Evolutionary conservation across 148 eudicot species (phyloP).

Genomic region (Amaranthus palmeri): DNA sequence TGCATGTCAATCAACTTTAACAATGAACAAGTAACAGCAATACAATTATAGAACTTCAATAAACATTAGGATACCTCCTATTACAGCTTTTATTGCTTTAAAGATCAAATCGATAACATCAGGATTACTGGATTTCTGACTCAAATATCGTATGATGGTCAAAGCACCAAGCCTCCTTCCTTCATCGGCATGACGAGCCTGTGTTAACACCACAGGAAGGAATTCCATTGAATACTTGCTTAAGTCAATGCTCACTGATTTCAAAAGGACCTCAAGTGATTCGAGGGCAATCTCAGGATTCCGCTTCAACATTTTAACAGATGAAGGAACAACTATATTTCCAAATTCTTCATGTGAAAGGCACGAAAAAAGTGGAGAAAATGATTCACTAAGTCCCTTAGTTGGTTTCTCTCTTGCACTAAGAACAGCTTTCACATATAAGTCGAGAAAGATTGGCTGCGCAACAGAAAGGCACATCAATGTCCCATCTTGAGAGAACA

Average conservation of each 20-base stretch:
- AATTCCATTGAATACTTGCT: constrained; percentile 79
- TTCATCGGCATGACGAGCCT: constrained; percentile 94
- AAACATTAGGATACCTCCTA: constrained; percentile 55
- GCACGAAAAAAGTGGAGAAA: constrained; percentile 55
- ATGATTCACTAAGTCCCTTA: constrained; percentile 73
- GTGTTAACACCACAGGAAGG: constrained; percentile 66
- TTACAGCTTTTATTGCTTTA: constrained; percentile 59
- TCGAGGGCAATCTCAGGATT: constrained; percentile 92
- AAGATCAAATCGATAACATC: constrained; percentile 77
- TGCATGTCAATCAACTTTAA: not conserved
- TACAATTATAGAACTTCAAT: not conserved
- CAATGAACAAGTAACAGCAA: constrained; percentile 12
- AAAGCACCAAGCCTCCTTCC: constrained; percentile 71
- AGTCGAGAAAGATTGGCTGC: constrained; percentile 74
- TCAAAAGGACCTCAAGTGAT: constrained; percentile 65
- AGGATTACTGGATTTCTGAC: constrained; percentile 90
- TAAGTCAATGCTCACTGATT: constrained; percentile 68
- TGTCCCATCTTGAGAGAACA: constrained; percentile 8
- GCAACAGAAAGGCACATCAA: constrained; percentile 20
- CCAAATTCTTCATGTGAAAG: constrained; percentile 83
- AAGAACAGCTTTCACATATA: constrained; percentile 72
- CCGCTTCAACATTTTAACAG: constrained; percentile 93
- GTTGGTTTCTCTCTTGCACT: constrained; percentile 73
- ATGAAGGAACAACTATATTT: constrained; percentile 63
- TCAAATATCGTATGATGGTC: constrained; percentile 62